Evolutionary conservation across 2,329 filamentous ascomycete species (phyloP), one percentile per base, ranked within the genome.

Genomic region (Alternaria triticimaculans): DNA sequence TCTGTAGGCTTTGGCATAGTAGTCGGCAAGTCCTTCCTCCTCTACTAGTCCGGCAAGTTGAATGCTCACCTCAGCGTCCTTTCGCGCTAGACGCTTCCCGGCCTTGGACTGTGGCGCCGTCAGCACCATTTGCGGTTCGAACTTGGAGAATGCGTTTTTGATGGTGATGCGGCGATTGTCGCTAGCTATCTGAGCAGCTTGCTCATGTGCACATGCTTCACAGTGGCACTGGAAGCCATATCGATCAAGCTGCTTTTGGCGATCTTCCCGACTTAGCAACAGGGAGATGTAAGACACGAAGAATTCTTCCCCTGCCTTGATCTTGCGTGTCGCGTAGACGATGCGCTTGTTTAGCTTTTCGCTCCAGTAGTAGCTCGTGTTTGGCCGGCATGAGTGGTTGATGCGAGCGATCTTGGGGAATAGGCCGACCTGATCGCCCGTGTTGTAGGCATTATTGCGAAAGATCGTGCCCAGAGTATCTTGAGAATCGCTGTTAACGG

Each of bases 231-330:
- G 71, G 66, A 80, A 80, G 4, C 78, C 78, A 49, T 79, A 80
- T 14, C 74, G 75, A 33, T 79, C 69, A 2, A 78, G 70, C 26
- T 76, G 66, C 25, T 73, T 72, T 26, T 75, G 69, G 12, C 81
- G 74, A 6, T 76, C 72, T 14, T 71, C 64, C 11, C 73, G 72
- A 1, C 68, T 57, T 10, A 71, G 65, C 8, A 81, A 67, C 10
- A 82, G 69, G 4, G 77, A 76, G 20, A 81, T 76, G 65, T 82
- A 82, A 0, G 78, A 80, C 0, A 80, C 77, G 2, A 72, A 76
- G 18, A 83, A 69, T 62, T 83, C 81, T 48, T 82, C 81, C 21
- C 81, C 81, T 43, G 72, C 68, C 9, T 71, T 71, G 49, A 83
- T 81, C 25, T 73, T 74, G 3, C 77, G 67, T 6, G 72, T 76